Base-by-base conservation (phyloP, 805 yeast species). In the Cyberlindnera mycetangii region DNA sequence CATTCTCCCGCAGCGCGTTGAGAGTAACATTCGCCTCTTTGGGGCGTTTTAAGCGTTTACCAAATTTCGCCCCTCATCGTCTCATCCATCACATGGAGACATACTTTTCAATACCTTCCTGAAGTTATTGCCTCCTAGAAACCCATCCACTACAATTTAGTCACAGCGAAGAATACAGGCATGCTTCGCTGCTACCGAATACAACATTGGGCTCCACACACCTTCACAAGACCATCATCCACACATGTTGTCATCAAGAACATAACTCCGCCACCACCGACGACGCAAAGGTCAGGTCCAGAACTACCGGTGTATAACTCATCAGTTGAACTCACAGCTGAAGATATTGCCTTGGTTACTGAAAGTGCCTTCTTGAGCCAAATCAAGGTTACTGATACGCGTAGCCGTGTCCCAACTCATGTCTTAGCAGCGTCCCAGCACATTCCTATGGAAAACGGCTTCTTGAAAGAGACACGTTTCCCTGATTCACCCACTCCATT, bases 401-500 rank as follows among this genome's bases (percentile, higher is more conserved):
- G 36, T n/a, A 16, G 12, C 7, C 35, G 36, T 5, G 5, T 46
- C 19, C 50, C 50, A 7, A 14, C 21, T 3, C 25, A 32, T 9
- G 39, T 46, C 19, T n/a, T 21, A 22, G 21, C 35, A 1, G 36
- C 32, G 4, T 18, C 48, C 4, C 9, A 41, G n/a, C 45, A 44
- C 17, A 19, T 52, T 5, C 54, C 52, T 2, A 5, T 47, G 11
- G 31, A 34, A 11, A 33, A 43, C 15, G 50, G 48, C 3, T 31
- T 21, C 16, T 31, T 53, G 12, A n/a, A 35, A 8, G 37, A 41
- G 7, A 16, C 19, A 3, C 33, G 45, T 15, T 45, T 28, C 18
- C 38, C 41, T 0, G 37, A 31, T 20, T 18, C 48, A 1, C 54
- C 57, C 1, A 28, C 50, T 2, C 59, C 61, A 2, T 54, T 56